Conservation (phyloP, 2,329 filamentous ascomycete genomes). For the Aspergillus costaricaensis region DNA sequence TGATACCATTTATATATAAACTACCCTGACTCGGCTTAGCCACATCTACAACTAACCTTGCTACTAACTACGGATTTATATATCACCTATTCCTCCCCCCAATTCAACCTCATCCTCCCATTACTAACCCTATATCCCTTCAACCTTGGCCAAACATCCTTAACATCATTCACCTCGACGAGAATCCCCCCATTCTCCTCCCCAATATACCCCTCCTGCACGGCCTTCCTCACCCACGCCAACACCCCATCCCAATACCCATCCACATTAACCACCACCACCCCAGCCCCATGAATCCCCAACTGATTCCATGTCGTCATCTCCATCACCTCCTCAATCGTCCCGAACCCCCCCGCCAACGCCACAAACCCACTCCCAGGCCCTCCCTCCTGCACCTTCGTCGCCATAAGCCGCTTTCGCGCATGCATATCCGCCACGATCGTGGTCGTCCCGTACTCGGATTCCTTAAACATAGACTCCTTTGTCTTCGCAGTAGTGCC, state of each 20-base stretch:
- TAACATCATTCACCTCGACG: constrained; percentile 70
- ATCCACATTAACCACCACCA: constrained; percentile 82
- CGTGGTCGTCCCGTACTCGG: constrained; percentile 76
- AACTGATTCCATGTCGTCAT: constrained; percentile 93
- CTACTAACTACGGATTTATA: too few relatives aligned
- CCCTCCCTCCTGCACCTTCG: constrained; percentile 78
- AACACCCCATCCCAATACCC: constrained; percentile 91
- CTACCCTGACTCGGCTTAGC: too few relatives aligned
- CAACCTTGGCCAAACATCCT: constrained; percentile 71
- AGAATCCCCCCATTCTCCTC: constrained; percentile 72
- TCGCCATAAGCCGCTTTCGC: constrained; percentile 90
- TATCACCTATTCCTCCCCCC: constrained; percentile 63
- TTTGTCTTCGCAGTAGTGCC: background rate
- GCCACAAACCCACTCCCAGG: constrained; percentile 87
- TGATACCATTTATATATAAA: constrained; percentile 50
- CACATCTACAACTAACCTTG: too few relatives aligned
- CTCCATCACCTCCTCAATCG: constrained; percentile 95
- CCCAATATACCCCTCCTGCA: constrained; percentile 75
- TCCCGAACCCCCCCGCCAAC: constrained; percentile 86
- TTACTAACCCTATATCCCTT: constrained; percentile 73
- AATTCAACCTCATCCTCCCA: constrained; percentile 77
- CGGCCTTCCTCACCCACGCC: constrained; percentile 75
- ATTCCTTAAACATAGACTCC: constrained; percentile 32
- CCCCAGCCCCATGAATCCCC: constrained; percentile 79
- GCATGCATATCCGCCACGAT: constrained; percentile 96